Percentiles rank a stretch among this genome's conserved stretches.
Conservation (phyloP, 306 rosid species). For the Heteromeles arbutifolia region DNA sequence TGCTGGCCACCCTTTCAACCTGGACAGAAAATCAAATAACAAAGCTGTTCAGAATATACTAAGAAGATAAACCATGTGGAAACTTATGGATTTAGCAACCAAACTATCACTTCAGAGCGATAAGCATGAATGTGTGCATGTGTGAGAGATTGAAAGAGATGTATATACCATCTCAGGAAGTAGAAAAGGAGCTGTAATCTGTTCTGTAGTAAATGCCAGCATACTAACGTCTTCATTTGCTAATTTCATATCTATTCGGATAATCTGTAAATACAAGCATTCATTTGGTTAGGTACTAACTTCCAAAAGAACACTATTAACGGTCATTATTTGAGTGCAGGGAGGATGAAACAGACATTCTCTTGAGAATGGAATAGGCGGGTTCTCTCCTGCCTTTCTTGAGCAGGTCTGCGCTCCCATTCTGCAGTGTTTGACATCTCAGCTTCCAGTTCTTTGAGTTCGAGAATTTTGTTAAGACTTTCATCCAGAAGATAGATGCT, state of each 20-base stretch:
- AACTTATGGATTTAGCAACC: neutral
- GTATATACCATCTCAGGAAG: slow-evolving; percentile 91
- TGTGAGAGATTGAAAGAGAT: slow-evolving; percentile 3
- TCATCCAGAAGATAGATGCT: slow-evolving; percentile 96
- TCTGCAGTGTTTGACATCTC: slow-evolving; percentile 92
- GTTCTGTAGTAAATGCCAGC: slow-evolving; percentile 92
- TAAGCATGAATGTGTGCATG: neutral
- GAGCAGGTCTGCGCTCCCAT: slow-evolving; percentile 86
- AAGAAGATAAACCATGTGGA: neutral
- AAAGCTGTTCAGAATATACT: neutral
- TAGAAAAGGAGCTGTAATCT: slow-evolving; percentile 90
- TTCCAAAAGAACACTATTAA: slow-evolving; percentile 11
- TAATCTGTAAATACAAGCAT: slow-evolving; percentile 48
- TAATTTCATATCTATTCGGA: slow-evolving; percentile 92
- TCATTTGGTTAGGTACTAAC: slow-evolving; percentile 18
- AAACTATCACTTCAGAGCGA: neutral
- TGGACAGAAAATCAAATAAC: slow-evolving; percentile 17
- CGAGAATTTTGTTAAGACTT: slow-evolving; percentile 97
- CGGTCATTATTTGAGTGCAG: neutral
- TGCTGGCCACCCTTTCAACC: slow-evolving; percentile 99
- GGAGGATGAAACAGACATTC: slow-evolving; percentile 54
- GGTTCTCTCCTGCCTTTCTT: slow-evolving; percentile 99
- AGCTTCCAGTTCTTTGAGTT: slow-evolving; percentile 91
- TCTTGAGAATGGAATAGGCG: slow-evolving; percentile 91
- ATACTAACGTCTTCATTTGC: slow-evolving; percentile 96